A percentile compares a stretch with the other conserved stretches of the same genome.
phyloP scores from a whole-genome alignment of 2,329 filamentous ascomycete genomes.

The Colletotrichum sp. region DNA sequence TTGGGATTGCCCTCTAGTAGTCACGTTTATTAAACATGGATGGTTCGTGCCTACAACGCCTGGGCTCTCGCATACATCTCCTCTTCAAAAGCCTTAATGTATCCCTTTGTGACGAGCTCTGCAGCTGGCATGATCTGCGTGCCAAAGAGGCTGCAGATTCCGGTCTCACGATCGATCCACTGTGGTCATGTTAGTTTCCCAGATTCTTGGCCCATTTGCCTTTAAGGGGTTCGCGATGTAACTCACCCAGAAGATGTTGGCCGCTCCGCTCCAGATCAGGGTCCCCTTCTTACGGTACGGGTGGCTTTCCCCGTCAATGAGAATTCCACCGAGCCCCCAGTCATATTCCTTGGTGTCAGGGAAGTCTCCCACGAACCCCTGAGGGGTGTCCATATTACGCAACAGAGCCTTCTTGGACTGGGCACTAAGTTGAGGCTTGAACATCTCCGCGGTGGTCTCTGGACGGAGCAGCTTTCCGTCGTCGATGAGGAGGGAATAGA shows the following conservation, averaged over 20 bases:
- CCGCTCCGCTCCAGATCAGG: slow-evolving; percentile 47
- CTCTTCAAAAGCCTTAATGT: slow-evolving; percentile 39
- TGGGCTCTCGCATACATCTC: slow-evolving; percentile 37
- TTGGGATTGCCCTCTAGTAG: neutral
- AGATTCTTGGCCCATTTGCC: neutral
- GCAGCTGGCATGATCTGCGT: slow-evolving; percentile 44
- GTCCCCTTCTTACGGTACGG: slow-evolving; percentile 39
- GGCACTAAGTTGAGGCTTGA: slow-evolving; percentile 44
- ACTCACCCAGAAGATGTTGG: slow-evolving; percentile 51
- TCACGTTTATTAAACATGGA: neutral
- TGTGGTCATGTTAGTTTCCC: neutral
- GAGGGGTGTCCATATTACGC: slow-evolving; percentile 26
- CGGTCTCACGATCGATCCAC: slow-evolving; percentile 36
- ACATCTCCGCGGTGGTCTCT: slow-evolving; percentile 46
- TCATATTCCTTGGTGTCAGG: slow-evolving; percentile 38
- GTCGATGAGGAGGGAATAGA: slow-evolving; percentile 45
- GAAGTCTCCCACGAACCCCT: slow-evolving; percentile 30
- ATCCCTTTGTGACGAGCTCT: slow-evolving; percentile 35
- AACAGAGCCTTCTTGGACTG: slow-evolving; percentile 19
- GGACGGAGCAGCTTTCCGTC: slow-evolving; percentile 51
- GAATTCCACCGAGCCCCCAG: slow-evolving; percentile 44
- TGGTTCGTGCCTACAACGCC: neutral
- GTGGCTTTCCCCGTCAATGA: slow-evolving; percentile 39
- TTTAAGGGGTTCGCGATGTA: neutral
- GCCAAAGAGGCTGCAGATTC: slow-evolving; percentile 42